A percentile compares a stretch with the other conserved stretches of the same genome.
Evolutionary conservation across 768 basidiomycete species (phyloP).

Genomic region (Pilatotrama ljubarskyi): DNA sequence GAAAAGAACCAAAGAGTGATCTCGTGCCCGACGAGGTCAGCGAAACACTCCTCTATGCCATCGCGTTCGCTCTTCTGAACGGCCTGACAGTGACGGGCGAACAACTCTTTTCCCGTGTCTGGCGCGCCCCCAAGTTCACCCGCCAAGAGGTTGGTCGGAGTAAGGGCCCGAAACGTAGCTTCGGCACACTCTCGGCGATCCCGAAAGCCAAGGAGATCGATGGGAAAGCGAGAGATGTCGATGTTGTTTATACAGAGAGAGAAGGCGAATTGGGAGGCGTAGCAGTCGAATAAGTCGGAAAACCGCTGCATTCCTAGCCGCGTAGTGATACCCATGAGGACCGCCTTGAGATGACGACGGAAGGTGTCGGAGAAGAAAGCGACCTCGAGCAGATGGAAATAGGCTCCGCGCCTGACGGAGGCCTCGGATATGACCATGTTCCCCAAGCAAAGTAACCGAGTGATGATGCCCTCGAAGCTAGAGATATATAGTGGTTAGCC

Average conservation of each 20-base stretch:
- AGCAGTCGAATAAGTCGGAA: conserved; percentile 70
- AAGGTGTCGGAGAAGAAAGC: conserved; percentile 46
- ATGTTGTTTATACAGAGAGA: conserved; percentile 54
- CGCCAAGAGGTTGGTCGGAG: conserved; percentile 63
- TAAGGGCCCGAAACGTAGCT: conserved; percentile 65
- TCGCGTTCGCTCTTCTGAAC: conserved; percentile 49
- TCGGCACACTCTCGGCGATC: conserved; percentile 67
- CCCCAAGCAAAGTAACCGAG: conserved; percentile 65
- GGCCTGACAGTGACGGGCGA: conserved; percentile 62
- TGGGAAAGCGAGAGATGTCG: conserved; percentile 62
- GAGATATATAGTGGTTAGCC: not conserved
- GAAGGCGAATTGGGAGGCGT: conserved; percentile 73
- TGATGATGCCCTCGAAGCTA: conserved; percentile 49
- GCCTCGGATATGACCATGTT: conserved; percentile 82
- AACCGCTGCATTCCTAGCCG: conserved; percentile 65
- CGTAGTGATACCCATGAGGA: conserved; percentile 61
- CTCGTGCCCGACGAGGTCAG: conserved; percentile 66
- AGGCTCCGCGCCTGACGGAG: conserved; percentile 73
- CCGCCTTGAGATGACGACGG: conserved; percentile 42
- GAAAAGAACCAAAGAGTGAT: conserved; percentile 50
- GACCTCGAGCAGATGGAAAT: conserved; percentile 86
- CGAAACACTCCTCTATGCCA: conserved; percentile 63
- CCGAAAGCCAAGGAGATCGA: conserved; percentile 72
- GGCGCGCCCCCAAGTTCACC: conserved; percentile 34
- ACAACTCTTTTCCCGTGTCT: conserved; percentile 45